A percentile compares a stretch with the other conserved stretches of the same genome.
Conservation (phyloP, 2,329 filamentous ascomycete genomes). For the Pseudophaeomoniella oleicola region DNA sequence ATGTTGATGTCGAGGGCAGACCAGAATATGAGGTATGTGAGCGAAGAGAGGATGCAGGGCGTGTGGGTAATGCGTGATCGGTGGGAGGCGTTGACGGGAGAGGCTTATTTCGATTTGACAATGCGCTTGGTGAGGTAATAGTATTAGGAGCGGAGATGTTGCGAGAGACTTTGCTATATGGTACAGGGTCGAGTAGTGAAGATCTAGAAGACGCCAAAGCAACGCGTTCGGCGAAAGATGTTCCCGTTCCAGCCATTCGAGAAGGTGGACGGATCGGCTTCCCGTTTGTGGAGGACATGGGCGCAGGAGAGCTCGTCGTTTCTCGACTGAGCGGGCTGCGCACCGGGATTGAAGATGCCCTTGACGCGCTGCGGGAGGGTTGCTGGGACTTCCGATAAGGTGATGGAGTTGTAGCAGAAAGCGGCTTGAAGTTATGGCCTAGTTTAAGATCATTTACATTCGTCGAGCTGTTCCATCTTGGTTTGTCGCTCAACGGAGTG, state of each 20-base stretch:
- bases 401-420: constrained; percentile 45
- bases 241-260: background rate
- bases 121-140: background rate
- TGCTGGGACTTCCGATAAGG: constrained; percentile 28
- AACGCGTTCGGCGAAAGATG: background rate
- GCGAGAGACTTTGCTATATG: constrained; percentile 5
- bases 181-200: constrained; percentile 10
- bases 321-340: constrained; percentile 27
- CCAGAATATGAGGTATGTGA: background rate
- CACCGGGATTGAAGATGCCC: constrained; percentile 24
- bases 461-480: constrained; percentile 58
- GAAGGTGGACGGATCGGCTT: background rate
- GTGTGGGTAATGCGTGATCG: constrained; percentile 3
- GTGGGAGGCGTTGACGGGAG: background rate
- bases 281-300: constrained; percentile 7
- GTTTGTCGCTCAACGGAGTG: constrained; percentile 37
- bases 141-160: background rate
- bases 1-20: no score
- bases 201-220: background rate
- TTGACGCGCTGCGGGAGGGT: constrained; percentile 17
- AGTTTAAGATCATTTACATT: constrained; percentile 49
- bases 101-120: background rate
- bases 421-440: constrained; percentile 54
- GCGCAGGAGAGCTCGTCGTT: constrained; percentile 23
- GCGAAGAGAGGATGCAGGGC: constrained; percentile 9